Evolutionary conservation across 2,329 filamentous ascomycete genomes (phyloP).

Genomic region (Cercospora brassicicola): DNA sequence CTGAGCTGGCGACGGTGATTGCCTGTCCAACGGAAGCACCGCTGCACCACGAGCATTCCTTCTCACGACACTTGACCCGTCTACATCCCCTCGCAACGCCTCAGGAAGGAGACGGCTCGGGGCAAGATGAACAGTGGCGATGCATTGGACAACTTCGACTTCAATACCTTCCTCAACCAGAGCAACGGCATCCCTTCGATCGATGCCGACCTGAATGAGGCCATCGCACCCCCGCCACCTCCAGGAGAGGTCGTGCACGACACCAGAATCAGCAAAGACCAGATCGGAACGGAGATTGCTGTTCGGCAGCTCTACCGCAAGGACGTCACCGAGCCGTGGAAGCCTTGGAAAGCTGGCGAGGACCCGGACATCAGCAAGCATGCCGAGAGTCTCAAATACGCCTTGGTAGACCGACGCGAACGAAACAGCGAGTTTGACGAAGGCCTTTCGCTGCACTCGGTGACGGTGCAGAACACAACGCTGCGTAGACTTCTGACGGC

Average conservation of each 20-base stretch:
- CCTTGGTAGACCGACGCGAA: conserved; percentile 32
- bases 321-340: neutral
- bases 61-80: neutral
- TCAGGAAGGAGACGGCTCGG: neutral
- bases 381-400: conserved; percentile 24
- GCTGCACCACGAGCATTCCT: neutral
- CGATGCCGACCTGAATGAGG: neutral
- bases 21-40: neutral
- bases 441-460: conserved; percentile 56
- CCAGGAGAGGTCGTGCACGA: neutral
- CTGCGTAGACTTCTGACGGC: conserved; percentile 59
- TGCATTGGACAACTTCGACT: neutral
- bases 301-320: conserved; percentile 12
- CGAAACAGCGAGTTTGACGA: conserved; percentile 24
- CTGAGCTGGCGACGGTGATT: neutral
- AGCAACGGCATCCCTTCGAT: neutral
- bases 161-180: neutral
- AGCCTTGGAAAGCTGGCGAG: conserved; percentile 6
- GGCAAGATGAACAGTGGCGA: neutral
- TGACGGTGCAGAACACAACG: conserved; percentile 63
- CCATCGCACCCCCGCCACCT: neutral
- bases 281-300: neutral
- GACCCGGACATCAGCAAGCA: conserved; percentile 11
- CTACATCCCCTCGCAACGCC: neutral
- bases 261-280: neutral